Evolutionary conservation across 2,329 filamentous ascomycete species (phyloP), one percentile per base, ranked within the genome.

Genomic region (Domatiomyces catenatus): DNA sequence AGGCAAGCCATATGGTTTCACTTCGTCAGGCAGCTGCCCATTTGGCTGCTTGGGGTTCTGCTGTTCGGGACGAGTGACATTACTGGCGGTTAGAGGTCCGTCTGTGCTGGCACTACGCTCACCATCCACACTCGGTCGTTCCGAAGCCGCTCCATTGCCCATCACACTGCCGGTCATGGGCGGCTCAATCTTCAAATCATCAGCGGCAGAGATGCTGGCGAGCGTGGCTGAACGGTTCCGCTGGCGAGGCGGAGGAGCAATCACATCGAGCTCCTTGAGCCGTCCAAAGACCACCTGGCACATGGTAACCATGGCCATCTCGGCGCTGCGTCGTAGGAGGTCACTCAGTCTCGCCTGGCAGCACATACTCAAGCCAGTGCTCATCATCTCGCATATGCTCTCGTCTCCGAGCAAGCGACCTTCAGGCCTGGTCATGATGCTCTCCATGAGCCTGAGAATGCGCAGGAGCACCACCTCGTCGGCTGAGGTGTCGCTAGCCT

Each of bases 321-420:
- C 92, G 1, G 92, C 92, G 18, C 89, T 94, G 56, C 89, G 78
- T 56, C 90, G 80, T 50, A 98, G 71, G 3, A 96, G 81, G 60
- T 95, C 89, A 8, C 89, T 95, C 54, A 96, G 81, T 50, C 90
- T 80, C 50, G 86, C 80, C 63, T 96, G 89, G 56, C 90, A 98
- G 71, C 92, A 98, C 73, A 98, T 96, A 63, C 88, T 94, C 58
- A 98, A 69, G 1, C 90, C 92, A 1, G 88, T 90, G 65, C 94
- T 92, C 90, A 98, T 96, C 88, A 98, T 96, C 65, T 95, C 88
- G 64, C 93, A 98, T 8, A 98, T 88, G 63, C 90, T 96, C 69
- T 96, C 90, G 61, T 98, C 92, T 52, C 90, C 93, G n/a, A 98
- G 72, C 8, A 96, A 79, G 58, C 93, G 84, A 39, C 92, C 92